These are phyloP conservation scores for Trebouxia gelatinosa DNA, from an alignment of 163 green algal genomes.

Conservation along the genomic window DNA sequence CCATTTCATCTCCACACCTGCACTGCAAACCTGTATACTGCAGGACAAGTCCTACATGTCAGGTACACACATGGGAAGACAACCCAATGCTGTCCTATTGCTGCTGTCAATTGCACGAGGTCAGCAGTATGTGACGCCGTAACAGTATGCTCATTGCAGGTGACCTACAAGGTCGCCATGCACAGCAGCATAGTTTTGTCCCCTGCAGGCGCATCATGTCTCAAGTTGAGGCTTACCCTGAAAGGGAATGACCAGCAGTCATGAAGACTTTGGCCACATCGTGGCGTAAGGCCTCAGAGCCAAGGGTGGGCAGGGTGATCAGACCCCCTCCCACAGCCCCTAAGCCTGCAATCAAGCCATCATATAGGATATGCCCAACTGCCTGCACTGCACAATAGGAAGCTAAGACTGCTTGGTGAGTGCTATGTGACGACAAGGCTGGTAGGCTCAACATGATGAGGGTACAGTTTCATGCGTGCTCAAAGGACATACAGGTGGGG, in stretches of 20 bases:
- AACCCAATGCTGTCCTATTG: no score
- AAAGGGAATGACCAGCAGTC: constrained; percentile 6
- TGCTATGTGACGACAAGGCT: no score
- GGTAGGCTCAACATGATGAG: no score
- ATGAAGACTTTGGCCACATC: neutral
- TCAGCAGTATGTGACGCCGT: no score
- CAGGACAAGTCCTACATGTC: neutral
- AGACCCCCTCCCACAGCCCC: neutral
- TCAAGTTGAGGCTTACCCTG: constrained; percentile 5
- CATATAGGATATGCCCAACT: neutral
- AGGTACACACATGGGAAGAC: no score
- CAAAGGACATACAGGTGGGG: no score
- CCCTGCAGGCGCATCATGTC: neutral
- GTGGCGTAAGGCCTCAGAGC: neutral
- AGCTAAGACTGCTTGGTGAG: no score
- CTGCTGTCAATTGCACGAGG: no score
- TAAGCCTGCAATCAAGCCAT: constrained; percentile 12
- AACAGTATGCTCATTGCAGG: neutral
- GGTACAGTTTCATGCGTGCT: no score
- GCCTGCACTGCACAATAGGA: no score
- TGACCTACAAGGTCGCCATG: neutral
- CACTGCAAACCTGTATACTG: neutral
- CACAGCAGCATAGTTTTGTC: neutral
- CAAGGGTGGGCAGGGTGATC: constrained; percentile 16
- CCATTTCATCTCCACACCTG: neutral